These are phyloP conservation scores for Trypethelium eluteriae DNA, from an alignment of 495 filamentous ascomycete species.

Conservation along the genomic window DNA sequence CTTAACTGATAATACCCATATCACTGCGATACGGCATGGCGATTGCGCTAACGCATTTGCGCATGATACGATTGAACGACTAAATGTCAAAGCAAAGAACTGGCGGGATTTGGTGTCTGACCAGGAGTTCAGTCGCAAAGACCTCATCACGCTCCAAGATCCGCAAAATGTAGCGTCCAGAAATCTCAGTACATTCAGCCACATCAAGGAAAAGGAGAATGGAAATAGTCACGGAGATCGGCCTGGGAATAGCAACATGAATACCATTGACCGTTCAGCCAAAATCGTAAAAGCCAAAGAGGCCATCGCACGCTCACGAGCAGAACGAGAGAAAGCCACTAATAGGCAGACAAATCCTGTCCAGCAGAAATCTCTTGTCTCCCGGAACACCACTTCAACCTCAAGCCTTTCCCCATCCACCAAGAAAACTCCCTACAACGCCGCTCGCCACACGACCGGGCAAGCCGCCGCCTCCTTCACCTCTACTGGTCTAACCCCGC, in stretches of 20 bases:
- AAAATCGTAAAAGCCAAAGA: slow-evolving; percentile 91
- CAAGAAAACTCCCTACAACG: slow-evolving; percentile 61
- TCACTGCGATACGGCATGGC: slow-evolving; percentile 63
- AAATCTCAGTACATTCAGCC: slow-evolving; percentile 69
- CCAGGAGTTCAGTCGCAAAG: slow-evolving; percentile 75
- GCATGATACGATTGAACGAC: slow-evolving; percentile 85
- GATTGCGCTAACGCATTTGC: slow-evolving; percentile 92
- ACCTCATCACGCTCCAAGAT: slow-evolving; percentile 95
- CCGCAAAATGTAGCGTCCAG: slow-evolving; percentile 81
- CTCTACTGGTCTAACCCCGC: slow-evolving; percentile 84
- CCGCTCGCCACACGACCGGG: slow-evolving; percentile 83
- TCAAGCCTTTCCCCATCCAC: not conserved
- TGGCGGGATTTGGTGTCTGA: slow-evolving; percentile 90
- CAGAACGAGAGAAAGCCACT: slow-evolving; percentile 40
- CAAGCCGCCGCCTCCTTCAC: slow-evolving; percentile 90
- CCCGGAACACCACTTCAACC: slow-evolving; percentile 41
- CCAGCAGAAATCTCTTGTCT: slow-evolving; percentile 35
- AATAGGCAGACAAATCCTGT: slow-evolving; percentile 28
- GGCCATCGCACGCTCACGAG: slow-evolving; percentile 75
- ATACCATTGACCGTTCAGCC: slow-evolving; percentile 69
- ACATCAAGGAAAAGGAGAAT: slow-evolving; percentile 68
- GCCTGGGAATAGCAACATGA: slow-evolving; percentile 61
- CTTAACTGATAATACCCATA: slow-evolving; percentile 95
- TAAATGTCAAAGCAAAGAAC: slow-evolving; percentile 97
- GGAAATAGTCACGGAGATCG: slow-evolving; percentile 63